Evolutionary conservation across 2,329 filamentous ascomycete species (phyloP).

Genomic region (Colletotrichum sp.): DNA sequence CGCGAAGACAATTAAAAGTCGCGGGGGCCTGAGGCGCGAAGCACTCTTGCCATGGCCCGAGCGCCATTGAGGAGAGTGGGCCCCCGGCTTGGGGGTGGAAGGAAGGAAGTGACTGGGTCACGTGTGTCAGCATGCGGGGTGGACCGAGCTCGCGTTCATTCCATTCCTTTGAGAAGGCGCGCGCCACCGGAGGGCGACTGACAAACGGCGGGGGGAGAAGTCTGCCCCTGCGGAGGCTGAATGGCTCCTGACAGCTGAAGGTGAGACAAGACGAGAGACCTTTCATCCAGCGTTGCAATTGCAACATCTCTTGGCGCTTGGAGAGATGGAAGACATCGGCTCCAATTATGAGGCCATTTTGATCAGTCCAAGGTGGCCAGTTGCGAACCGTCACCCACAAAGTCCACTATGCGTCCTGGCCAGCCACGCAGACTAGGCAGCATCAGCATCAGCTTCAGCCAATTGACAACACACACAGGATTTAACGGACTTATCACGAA

Average conservation of each 20-base stretch:
- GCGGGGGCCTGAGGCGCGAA: background rate
- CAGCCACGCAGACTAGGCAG: background rate
- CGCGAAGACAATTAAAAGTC: conserved; percentile 21
- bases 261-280: background rate
- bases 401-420: background rate
- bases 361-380: background rate
- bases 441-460: background rate
- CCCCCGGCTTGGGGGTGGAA: background rate
- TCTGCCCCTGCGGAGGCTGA: background rate
- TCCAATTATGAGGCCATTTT: background rate
- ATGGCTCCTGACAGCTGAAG: background rate
- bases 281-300: background rate
- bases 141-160: background rate
- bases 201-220: background rate
- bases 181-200: background rate
- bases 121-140: background rate
- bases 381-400: background rate
- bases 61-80: background rate
- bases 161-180: background rate
- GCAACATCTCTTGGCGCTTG: background rate
- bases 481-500: background rate
- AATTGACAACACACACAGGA: background rate
- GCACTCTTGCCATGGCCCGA: background rate
- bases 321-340: background rate
- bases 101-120: background rate